A percentile compares a stretch with the other conserved stretches of the same genome.
These are phyloP conservation scores for Pseudopyricularia cyperi DNA, from an alignment of 2,329 filamentous ascomycete genomes.

Conservation along the genomic window DNA sequence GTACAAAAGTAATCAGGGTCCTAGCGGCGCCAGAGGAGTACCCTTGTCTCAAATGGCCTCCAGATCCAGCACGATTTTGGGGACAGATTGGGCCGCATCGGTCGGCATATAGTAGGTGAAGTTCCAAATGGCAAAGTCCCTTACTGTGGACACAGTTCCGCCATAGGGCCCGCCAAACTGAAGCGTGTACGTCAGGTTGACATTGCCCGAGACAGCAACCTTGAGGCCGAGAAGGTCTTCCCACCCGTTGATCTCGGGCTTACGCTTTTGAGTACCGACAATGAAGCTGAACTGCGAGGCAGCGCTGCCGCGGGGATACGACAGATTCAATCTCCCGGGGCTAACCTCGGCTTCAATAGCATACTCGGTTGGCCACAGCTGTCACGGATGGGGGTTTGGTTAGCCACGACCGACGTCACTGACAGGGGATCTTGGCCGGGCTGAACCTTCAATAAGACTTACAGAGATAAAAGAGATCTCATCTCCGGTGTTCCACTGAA, in stretches of 20 bases:
- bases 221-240: slow-evolving; percentile 32
- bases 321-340: slow-evolving; percentile 29
- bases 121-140: slow-evolving; percentile 33
- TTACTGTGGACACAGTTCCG: slow-evolving; percentile 15
- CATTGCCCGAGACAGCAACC: slow-evolving; percentile 30
- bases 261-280: slow-evolving; percentile 30
- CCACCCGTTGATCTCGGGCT: slow-evolving; percentile 29
- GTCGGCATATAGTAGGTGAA: slow-evolving; percentile 27
- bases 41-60: slow-evolving; percentile 2
- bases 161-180: slow-evolving; percentile 27
- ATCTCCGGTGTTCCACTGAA: slow-evolving; percentile 39
- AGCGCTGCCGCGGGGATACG: slow-evolving; percentile 38
- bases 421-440: background rate
- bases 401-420: background rate
- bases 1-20: background rate
- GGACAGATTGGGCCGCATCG: slow-evolving; percentile 11
- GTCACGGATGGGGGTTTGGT: slow-evolving; percentile 14
- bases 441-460: background rate
- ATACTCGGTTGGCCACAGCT: slow-evolving; percentile 19
- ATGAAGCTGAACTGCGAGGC: slow-evolving; percentile 36
- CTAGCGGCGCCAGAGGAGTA: background rate
- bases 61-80: slow-evolving; percentile 8
- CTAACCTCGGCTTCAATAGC: slow-evolving; percentile 26
- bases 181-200: slow-evolving; percentile 23
- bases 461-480: slow-evolving; percentile 18